These are phyloP conservation scores for Silene conica DNA, from an alignment of 148 eudicot genomes.

Conservation along the genomic window DNA sequence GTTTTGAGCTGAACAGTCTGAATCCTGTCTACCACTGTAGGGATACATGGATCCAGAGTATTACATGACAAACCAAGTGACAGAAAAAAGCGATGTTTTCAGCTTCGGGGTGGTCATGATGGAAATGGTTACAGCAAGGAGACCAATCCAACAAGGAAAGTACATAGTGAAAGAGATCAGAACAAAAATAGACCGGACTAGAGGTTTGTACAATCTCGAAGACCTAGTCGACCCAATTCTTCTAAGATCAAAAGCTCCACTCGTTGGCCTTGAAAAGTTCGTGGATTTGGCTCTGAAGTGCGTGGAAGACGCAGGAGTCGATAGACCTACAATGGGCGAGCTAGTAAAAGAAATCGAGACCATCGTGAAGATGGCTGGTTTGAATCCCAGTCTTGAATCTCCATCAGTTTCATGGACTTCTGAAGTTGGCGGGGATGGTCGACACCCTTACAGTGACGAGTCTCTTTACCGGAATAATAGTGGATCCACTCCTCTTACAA, in stretches of 20 bases:
- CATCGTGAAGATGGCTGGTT: slow-evolving; percentile 24
- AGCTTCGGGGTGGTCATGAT: slow-evolving; percentile 94
- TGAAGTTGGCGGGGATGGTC: not conserved
- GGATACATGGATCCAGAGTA: slow-evolving; percentile 96
- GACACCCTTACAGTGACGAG: slow-evolving; percentile 18
- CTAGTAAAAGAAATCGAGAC: slow-evolving; percentile 67
- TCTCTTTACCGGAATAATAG: slow-evolving; percentile 10
- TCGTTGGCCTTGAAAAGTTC: slow-evolving; percentile 34
- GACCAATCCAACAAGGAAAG: slow-evolving; percentile 78
- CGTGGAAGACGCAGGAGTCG: slow-evolving; percentile 62
- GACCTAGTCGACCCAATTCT: slow-evolving; percentile 42
- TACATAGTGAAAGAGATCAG: slow-evolving; percentile 43
- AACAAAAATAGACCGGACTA: slow-evolving; percentile 14
- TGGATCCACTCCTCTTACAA: not conserved
- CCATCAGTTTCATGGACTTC: slow-evolving; percentile 13
- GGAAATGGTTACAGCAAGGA: slow-evolving; percentile 62
- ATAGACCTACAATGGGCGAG: slow-evolving; percentile 75
- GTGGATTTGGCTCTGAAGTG: slow-evolving; percentile 70
- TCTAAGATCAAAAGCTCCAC: slow-evolving; percentile 20
- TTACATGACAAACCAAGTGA: slow-evolving; percentile 83
- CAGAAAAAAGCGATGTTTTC: slow-evolving; percentile 84
- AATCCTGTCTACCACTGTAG: too few species aligned
- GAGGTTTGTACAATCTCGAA: slow-evolving; percentile 27
- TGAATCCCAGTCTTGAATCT: slow-evolving; percentile 29
- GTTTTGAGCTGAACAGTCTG: too few species aligned